Base-by-base conservation (phyloP, 78 protist genomes). In the Pigoraptor vietnamica region DNA sequence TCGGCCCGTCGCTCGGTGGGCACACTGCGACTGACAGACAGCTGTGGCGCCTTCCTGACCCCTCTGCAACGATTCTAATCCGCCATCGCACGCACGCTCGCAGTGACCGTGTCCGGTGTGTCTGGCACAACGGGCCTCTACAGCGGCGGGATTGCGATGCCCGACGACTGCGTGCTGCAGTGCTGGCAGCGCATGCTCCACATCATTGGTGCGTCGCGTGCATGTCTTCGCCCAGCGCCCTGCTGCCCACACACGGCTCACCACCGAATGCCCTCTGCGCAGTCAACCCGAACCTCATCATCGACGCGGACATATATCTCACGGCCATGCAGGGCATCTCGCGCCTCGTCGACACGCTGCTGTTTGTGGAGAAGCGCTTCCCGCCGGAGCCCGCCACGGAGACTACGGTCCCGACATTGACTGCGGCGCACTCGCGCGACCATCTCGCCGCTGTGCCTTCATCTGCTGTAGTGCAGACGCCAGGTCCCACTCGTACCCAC, bases 181-280 rank as follows among this genome's bases (percentile, higher is more conserved):
- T 79, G 34, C 21, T 79, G 84, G 84, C 84, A 79, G 34, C 84
- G 84, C 84, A 79, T 79, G 84, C 84, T 79, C 84, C 84, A 79
- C 32, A 25, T 79, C 10, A 79, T 79, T 25, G 84, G 32, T 48
- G 67, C 29, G 67, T 48, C 29, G 67, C 14, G 67, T 48, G 67
- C 67, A 48, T 48, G 67, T 48, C 6, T 48, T n/a, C n/a, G n/a
- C n/a, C n/a, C n/a, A n/a, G n/a, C n/a, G n/a, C n/a, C n/a, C n/a
- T n/a, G n/a, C n/a, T n/a, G n/a, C n/a, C n/a, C n/a, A n/a, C n/a
- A n/a, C n/a, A n/a, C n/a, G n/a, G n/a, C n/a, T n/a, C n/a, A n/a
- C n/a, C n/a, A n/a, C n/a, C n/a, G n/a, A n/a, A n/a, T n/a, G n/a
- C n/a, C n/a, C n/a, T n/a, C n/a, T n/a, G 67, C 67, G 67, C 67